These are phyloP conservation scores for Calvatia gigantea DNA, from an alignment of 768 basidiomycete genomes.

Conservation along the genomic window DNA sequence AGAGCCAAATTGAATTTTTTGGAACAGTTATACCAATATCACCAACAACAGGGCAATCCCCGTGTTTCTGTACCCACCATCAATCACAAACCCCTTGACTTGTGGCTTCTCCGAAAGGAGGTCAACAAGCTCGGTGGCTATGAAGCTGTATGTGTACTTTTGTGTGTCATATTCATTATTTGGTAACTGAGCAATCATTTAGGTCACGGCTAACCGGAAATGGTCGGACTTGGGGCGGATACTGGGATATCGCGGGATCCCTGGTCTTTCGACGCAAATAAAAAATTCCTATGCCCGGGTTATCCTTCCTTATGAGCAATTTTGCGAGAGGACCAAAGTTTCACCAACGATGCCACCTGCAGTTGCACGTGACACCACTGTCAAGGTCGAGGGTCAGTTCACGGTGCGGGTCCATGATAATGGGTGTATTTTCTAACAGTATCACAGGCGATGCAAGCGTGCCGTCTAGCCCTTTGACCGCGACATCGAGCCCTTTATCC, in stretches of 20 bases:
- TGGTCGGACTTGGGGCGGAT: conserved; percentile 86
- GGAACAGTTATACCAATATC: conserved; percentile 95
- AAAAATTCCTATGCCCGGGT: conserved; percentile 88
- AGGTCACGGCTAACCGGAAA: conserved; percentile 82
- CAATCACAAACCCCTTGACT: conserved; percentile 87
- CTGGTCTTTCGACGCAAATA: conserved; percentile 82
- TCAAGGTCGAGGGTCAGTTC: conserved; percentile 46
- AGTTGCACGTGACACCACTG: conserved; percentile 37
- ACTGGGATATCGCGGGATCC: conserved; percentile 79
- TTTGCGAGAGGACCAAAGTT: conserved; percentile 71
- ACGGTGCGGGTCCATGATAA: conserved; percentile 34
- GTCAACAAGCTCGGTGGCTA: conserved; percentile 88
- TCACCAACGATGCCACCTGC: conserved; percentile 50
- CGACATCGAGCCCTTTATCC: conserved; percentile 73
- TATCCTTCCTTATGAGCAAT: conserved; percentile 95
- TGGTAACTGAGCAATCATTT: conserved; percentile 14
- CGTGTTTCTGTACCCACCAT: conserved; percentile 92
- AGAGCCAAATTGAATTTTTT: conserved; percentile 96
- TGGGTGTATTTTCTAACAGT: conserved; percentile 32
- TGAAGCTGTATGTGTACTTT: conserved; percentile 58
- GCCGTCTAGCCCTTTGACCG: conserved; percentile 74
- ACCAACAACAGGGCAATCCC: conserved; percentile 91
- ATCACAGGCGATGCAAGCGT: conserved; percentile 43
- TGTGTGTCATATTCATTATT: conserved; percentile 15
- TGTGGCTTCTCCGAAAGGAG: conserved; percentile 91